Percentiles rank a stretch among this genome's conserved stretches.
Evolutionary conservation across 352 stramenopile species (phyloP).

Genomic region (Globisporangium emineosum): DNA sequence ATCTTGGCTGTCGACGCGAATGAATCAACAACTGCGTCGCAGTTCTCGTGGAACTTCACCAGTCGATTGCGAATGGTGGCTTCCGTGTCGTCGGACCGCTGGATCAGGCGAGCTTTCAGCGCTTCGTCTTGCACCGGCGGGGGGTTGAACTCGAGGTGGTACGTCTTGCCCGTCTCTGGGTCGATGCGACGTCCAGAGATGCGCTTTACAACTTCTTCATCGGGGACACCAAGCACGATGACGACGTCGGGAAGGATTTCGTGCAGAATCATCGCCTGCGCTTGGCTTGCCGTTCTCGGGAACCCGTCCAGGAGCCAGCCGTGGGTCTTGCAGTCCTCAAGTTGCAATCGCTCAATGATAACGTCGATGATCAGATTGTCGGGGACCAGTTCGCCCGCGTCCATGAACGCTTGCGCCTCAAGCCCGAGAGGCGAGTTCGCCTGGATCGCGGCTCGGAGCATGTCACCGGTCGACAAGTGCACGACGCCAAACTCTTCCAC

Average conservation of each 20-base stretch:
- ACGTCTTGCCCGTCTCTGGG: constrained; percentile 91
- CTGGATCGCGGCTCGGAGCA: constrained; percentile 83
- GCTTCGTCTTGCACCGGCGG: constrained; percentile 67
- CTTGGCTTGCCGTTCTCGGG: constrained; percentile 81
- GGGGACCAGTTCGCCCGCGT: constrained; percentile 43
- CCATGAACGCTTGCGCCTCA: constrained; percentile 39
- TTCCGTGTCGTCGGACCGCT: constrained; percentile 92
- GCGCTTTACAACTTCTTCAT: constrained; percentile 94
- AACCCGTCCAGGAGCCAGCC: constrained; percentile 95
- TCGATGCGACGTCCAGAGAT: constrained; percentile 96
- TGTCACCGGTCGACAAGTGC: constrained; percentile 89
- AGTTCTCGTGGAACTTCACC: constrained; percentile 83
- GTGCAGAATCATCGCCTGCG: constrained; percentile 70
- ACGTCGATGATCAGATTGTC: constrained; percentile 51
- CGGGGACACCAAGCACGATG: constrained; percentile 92
- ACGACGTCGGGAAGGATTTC: constrained; percentile 89
- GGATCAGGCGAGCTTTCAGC: constrained; percentile 66
- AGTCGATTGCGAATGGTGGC: constrained; percentile 89
- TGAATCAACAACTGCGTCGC: constrained; percentile 42
- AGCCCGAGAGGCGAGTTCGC: constrained; percentile 30
- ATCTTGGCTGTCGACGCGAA: constrained; percentile 32
- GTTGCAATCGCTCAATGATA: constrained; percentile 65
- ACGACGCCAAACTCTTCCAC: constrained; percentile 85
- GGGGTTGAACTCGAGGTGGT: constrained; percentile 97
- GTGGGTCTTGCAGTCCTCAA: constrained; percentile 68